Evolutionary conservation across 495 filamentous ascomycete species (phyloP).

Genomic region (Hyaloscypha finlandica): DNA sequence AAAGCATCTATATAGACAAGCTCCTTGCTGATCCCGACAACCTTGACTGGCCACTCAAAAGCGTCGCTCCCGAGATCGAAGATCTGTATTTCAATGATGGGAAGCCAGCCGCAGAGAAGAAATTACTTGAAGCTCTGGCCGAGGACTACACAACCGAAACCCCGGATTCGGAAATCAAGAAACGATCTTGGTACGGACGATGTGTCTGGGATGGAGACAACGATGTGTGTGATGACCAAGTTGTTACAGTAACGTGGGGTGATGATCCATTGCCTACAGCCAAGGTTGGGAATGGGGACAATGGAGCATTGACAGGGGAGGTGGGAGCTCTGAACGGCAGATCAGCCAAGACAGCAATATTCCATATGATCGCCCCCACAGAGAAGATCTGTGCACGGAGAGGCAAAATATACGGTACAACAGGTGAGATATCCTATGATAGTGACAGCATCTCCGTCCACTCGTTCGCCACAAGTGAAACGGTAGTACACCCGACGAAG

Average conservation of each 20-base stretch:
- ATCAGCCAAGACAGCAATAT: slow-evolving; percentile 75
- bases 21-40: slow-evolving; percentile 54
- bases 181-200: slow-evolving; percentile 78
- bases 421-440: slow-evolving; percentile 79
- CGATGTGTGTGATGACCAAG: slow-evolving; percentile 85
- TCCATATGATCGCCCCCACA: slow-evolving; percentile 91
- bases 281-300: background rate
- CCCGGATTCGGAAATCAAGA: slow-evolving; percentile 51
- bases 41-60: slow-evolving; percentile 30
- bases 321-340: slow-evolving; percentile 35
- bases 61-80: slow-evolving; percentile 90
- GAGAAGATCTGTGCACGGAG: slow-evolving; percentile 80
- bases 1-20: slow-evolving; percentile 76
- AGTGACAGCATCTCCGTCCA: slow-evolving; percentile 62
- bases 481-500: slow-evolving; percentile 51
- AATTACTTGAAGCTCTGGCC: slow-evolving; percentile 51
- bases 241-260: slow-evolving; percentile 81
- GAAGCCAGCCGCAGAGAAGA: slow-evolving; percentile 40
- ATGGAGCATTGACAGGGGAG: background rate
- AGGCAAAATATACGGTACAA: slow-evolving; percentile 77
- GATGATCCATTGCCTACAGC: slow-evolving; percentile 47
- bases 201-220: slow-evolving; percentile 92
- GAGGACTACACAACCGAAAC: slow-evolving; percentile 65
- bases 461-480: slow-evolving; percentile 57
- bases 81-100: slow-evolving; percentile 46